Evolutionary conservation across 495 filamentous ascomycete genomes (phyloP), one percentile per base, ranked within the genome.

Genomic region (Evernia prunastri): DNA sequence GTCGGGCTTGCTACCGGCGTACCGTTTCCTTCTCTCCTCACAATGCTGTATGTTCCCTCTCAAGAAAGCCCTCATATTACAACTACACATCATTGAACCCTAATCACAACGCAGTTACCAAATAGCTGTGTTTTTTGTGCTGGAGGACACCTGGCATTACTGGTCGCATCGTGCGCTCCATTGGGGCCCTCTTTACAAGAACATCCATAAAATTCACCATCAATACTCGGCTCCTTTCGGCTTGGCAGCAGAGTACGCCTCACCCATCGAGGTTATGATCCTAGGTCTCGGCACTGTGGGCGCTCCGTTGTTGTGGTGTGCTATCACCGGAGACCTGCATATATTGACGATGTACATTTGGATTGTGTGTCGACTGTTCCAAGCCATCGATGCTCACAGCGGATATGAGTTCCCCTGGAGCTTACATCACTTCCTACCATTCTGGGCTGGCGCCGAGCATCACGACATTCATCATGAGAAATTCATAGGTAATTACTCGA

Each of bases 91-190:
- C 29, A 31, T 33, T 54, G 27, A 54, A 20, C 51, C 33, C 29
- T 54, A 17, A 54, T 20, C 29, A 7, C 20, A 6, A 20, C 12
- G 17, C 29, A 54, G 51, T 2, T 87, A 88, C 69, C 94, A 98
- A 64, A 96, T 98, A 63, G 83, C 87, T 43, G 80, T 97, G 71
- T 96, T 98, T 82, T 98, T 98, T 75, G 83, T 97, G 49, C 73
- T 97, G 70, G 94, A 98, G 74, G 94, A 98, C 76, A 82, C 95
- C 58, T 98, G 95, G 95, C 94, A 98, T 74, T 98, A 98, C 80
- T 98, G 93, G 85, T 86, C 84, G 58, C 94, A 98, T 78, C 91
- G 94, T 66, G 88, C 88, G 33, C 83, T 98, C 69, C 94, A 98
- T 82, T 96, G 92, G 86, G 92, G 91, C 9, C 89, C 89, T 35